These are phyloP conservation scores for Prunus kanzakura DNA, from an alignment of 306 rosid species.

Conservation along the genomic window DNA sequence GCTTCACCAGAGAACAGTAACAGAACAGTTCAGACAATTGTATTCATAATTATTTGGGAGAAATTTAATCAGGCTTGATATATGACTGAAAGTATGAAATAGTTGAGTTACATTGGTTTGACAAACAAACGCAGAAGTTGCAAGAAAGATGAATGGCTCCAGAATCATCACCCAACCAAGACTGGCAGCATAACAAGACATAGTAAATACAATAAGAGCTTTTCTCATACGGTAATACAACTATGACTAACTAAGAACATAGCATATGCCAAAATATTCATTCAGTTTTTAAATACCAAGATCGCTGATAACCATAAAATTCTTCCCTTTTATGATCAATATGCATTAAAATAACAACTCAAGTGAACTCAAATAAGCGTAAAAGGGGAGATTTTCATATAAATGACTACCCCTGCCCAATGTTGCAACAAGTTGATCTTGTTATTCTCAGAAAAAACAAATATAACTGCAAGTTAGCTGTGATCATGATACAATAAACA, in stretches of 20 bases:
- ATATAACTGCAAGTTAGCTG: too few species aligned
- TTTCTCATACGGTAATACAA: neutral
- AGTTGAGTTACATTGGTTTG: neutral
- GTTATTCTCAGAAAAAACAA: too few species aligned
- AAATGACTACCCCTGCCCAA: too few species aligned
- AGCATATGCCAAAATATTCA: neutral
- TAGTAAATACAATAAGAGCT: neutral
- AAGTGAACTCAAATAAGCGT: too few species aligned
- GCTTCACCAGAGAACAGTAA: neutral
- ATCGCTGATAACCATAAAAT: too few species aligned
- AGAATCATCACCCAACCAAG: neutral
- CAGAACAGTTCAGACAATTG: neutral
- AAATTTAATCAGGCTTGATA: neutral
- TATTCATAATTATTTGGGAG: neutral
- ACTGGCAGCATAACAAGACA: neutral
- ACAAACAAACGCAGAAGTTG: neutral
- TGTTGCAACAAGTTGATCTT: too few species aligned
- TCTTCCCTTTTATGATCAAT: too few species aligned
- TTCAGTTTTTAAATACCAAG: neutral
- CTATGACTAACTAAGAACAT: neutral
- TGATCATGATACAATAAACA: too few species aligned
- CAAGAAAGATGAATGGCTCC: neutral
- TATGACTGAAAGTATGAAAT: neutral
- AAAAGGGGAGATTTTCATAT: too few species aligned
- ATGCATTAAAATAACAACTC: too few species aligned